Base-by-base conservation (phyloP, 116 monocot species). In the Phalaenopsis hybrid region DNA sequence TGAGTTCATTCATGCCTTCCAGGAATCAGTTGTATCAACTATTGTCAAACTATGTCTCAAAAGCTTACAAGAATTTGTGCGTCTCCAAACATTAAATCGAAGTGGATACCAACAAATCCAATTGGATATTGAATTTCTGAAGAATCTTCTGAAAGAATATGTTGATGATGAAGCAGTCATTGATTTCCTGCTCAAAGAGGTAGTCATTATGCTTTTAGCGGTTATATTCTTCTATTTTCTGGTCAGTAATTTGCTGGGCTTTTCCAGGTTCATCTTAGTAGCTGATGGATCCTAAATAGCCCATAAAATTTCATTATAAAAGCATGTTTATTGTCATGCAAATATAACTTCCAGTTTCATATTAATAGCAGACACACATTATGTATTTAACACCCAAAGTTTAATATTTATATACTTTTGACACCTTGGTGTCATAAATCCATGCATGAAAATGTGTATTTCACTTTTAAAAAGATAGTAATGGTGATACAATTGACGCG, bases 21-120 rank as follows among this genome's bases (percentile, higher is more conserved):
- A 97, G 94, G 97, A 94, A 59, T 97, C 94, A 43, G 87, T 94
- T 82, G 79, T 91, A 79, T 94, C 94, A 75, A 88, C 94, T 45
- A 84, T 92, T 34, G 82, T 97, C 65, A 97, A 94, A 69, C 90
- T 97, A 72, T 92, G 92, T 77, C 80, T 97, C 85, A 97, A 97
- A 83, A 97, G 92, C 86, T 86, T 97, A 79, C 97, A 94, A 85
- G 97, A 97, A 85, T 94, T 92, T 83, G 91, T 97, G 17, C 87
- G 92, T 17, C 88, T 97, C 23, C 97, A 97, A 80, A 94, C 94
- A 48, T 91, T 97, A 65, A 94, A 93, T 69, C 82, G 97, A 79
- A 97, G 94, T 75, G 97, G 97, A 55, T 97, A 88, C 86, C 97
- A 97, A 84, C 97, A 97, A 83, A 94, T 97, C 84, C 97, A 94